Percentiles rank a stretch among this genome's conserved stretches.
These are phyloP conservation scores for Platanthera zijinensis DNA, from an alignment of 106 monocot genomes.

Conservation along the genomic window DNA sequence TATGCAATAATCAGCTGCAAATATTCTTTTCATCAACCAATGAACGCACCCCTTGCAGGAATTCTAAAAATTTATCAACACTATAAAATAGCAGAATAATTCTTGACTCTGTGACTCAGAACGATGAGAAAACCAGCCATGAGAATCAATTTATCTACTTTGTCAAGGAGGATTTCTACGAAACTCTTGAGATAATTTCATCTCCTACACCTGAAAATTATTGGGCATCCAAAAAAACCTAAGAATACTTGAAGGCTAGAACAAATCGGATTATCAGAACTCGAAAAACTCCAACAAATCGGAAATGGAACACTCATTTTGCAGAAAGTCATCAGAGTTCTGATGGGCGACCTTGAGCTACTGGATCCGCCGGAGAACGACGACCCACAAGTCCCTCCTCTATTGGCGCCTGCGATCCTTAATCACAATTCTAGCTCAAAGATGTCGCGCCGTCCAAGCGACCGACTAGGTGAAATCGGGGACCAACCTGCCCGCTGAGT, in stretches of 20 bases:
- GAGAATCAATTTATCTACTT: slow-evolving; percentile 28
- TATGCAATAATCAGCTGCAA: slow-evolving; percentile 45
- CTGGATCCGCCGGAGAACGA: slow-evolving; percentile 7
- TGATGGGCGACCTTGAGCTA: slow-evolving; percentile 13
- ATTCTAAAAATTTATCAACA: slow-evolving; percentile 40
- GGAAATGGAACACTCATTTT: too few species aligned
- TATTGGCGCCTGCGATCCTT: not conserved
- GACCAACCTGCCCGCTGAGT: slow-evolving; percentile 16
- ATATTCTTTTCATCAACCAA: slow-evolving; percentile 57
- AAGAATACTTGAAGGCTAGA: too few species aligned
- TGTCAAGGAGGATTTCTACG: slow-evolving; percentile 54
- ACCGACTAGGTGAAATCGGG: slow-evolving; percentile 76
- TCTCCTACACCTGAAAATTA: slow-evolving; percentile 24
- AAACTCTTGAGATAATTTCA: slow-evolving; percentile 25
- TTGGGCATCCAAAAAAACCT: too few species aligned
- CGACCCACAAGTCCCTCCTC: not conserved
- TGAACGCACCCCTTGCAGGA: slow-evolving; percentile 26
- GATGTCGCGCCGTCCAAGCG: slow-evolving; percentile 79
- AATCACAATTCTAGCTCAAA: slow-evolving; percentile 19
- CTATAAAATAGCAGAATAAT: slow-evolving; percentile 37
- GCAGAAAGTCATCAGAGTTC: not conserved
- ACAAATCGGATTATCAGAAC: too few species aligned
- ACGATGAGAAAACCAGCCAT: slow-evolving; percentile 34
- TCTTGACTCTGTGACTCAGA: slow-evolving; percentile 11
- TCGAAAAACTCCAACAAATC: too few species aligned